phyloP scores from a whole-genome alignment of 1,284 basidiomycete species.

The Trichosporon sp. region DNA sequence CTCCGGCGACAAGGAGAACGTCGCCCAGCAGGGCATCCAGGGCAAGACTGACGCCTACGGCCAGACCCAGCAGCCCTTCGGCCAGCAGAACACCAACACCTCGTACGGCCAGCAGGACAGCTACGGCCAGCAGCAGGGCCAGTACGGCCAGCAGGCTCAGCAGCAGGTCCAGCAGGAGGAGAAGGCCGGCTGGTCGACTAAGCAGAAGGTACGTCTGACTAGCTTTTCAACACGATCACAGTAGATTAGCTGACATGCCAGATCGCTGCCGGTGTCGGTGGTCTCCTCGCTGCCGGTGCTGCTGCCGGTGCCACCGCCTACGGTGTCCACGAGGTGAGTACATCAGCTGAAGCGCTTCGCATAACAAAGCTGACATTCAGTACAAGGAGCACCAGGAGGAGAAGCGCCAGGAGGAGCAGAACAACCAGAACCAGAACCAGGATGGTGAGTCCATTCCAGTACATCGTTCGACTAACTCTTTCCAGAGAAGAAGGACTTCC shows the following conservation, averaged over 20 bases:
- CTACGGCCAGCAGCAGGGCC: not conserved
- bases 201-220: conserved; percentile 1
- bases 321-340: not conserved
- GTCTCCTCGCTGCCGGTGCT: not conserved
- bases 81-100: not conserved
- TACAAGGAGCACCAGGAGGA: conserved; percentile 3
- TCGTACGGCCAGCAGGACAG: not conserved
- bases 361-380: not conserved
- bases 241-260: not conserved
- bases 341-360: not conserved
- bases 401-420: conserved; percentile 1
- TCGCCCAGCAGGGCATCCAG: not conserved
- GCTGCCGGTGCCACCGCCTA: not conserved
- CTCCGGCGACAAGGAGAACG: conserved; percentile 2
- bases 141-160: not conserved
- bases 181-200: not conserved
- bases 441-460: not conserved
- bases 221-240: too few relatives aligned
- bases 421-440: conserved; percentile 1
- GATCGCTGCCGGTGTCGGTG: not conserved
- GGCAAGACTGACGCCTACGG: not conserved
- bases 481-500: conserved; percentile 1
- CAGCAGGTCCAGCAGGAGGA: not conserved
- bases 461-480: not conserved
- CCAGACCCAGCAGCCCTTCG: not conserved